A percentile compares a stretch with the other conserved stretches of the same genome.
Evolutionary conservation across 257 asterid species (phyloP).

Genomic region (Primulina tabacum): DNA sequence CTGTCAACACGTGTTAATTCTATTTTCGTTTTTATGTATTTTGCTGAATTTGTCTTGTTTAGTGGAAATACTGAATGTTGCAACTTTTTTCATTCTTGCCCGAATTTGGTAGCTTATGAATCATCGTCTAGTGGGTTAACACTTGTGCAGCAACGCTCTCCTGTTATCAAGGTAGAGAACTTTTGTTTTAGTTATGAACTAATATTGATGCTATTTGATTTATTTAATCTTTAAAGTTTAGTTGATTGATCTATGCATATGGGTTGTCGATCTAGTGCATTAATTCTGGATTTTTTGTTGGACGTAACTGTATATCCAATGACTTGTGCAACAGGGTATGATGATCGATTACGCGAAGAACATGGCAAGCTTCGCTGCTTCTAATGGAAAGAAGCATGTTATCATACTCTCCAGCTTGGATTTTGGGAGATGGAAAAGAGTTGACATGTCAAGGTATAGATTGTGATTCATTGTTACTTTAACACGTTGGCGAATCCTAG

Average conservation of each 20-base stretch:
- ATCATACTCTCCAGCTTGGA: slow-evolving; percentile 89
- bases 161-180: slow-evolving; percentile 67
- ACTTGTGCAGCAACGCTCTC: slow-evolving; percentile 92
- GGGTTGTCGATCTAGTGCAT: neutral
- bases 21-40: neutral
- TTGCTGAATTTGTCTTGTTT: neutral
- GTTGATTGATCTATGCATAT: neutral
- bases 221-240: neutral
- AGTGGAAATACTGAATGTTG: neutral
- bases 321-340: slow-evolving; percentile 70
- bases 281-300: neutral
- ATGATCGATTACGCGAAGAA: slow-evolving; percentile 79
- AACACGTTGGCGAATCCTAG: neutral
- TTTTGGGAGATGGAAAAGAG: slow-evolving; percentile 72
- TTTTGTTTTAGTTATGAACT: neutral
- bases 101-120: slow-evolving; percentile 43
- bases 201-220: neutral
- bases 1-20: neutral
- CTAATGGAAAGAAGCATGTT: slow-evolving; percentile 65
- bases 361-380: slow-evolving; percentile 71
- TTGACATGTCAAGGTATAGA: slow-evolving; percentile 77
- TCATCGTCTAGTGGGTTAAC: slow-evolving; percentile 53
- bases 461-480: slow-evolving; percentile 3
- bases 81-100: neutral
- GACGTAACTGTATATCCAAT: too few relatives aligned